Evolutionary conservation across 2,329 filamentous ascomycete genomes (phyloP), one percentile per base, ranked within the genome.

Genomic region (Fusarium hainanense): DNA sequence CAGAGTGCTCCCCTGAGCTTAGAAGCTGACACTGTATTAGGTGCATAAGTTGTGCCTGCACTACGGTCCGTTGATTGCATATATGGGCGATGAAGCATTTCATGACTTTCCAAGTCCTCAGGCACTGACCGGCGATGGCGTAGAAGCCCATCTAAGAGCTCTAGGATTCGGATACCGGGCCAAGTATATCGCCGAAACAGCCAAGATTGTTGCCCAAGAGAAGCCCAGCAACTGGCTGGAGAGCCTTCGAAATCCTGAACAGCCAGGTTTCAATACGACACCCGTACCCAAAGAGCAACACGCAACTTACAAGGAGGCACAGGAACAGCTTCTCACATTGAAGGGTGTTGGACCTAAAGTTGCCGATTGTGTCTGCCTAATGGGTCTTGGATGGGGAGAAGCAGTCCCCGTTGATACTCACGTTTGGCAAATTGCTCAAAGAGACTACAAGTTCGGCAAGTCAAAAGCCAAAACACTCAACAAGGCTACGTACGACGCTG

Each of bases 401-500:
- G 90, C 94, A 4, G 94, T 99, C 2, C 96, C 96, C 0, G 93
- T 99, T 32, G 96, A 99, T 79, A 99, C 97, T 2, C 97, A 99
- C 80, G 93, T 99, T 14, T 98, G 94, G 95, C 94, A 98, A 82
- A 98, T 99, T 76, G 97, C 96, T 1, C 93, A 97, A 78, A 87
- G 96, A 55, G 96, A 99, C 79, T 99, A 99, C 82, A 94, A 91
- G 63, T 97, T 99, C 74, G 93, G 93, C 9, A 95, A 93, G 76
- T 89, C 88, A 11, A 96, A 94, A 76, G 92, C 80, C 66, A 95
- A 94, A 76, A 95, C 93, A 48, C 85, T 99, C 67, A 98, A 92
- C 16, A 97, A 97, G 77, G 88, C 87, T 42, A 94, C 93, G 68
- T 98, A 99, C 76, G 91, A 96, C 77, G 93, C 93, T 1, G 89